Evolutionary conservation across 345 rosid genomes (phyloP).

Genomic region (Hevea brasiliensis): DNA sequence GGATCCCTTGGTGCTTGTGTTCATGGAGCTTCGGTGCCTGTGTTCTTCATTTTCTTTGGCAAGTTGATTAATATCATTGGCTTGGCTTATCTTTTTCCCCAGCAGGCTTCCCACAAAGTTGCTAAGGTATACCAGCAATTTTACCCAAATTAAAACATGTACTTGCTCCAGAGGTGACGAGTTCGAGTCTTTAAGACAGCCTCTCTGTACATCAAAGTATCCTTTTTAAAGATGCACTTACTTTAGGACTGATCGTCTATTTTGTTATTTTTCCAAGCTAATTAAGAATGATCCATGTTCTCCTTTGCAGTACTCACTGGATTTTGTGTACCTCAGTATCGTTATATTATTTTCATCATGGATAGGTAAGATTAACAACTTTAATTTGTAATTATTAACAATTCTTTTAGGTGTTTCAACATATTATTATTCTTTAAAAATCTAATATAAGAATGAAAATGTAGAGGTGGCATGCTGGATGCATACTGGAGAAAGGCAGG

Average conservation of each 20-base stretch:
- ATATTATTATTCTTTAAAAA: no score
- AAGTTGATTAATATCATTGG: slow-evolving; percentile 76
- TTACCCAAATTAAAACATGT: no score
- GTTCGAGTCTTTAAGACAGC: no score
- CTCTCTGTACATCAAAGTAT: no score
- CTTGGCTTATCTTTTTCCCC: slow-evolving; percentile 72
- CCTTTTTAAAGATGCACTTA: no score
- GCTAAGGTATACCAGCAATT: slow-evolving; percentile 84
- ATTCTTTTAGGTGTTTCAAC: not conserved
- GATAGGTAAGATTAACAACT: slow-evolving; percentile 52
- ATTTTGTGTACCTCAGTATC: slow-evolving; percentile 87
- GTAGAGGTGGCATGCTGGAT: slow-evolving; percentile 99
- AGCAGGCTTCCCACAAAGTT: slow-evolving; percentile 76
- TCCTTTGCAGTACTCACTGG: slow-evolving; percentile 86
- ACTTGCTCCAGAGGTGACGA: no score
- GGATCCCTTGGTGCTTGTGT: slow-evolving; percentile 88
- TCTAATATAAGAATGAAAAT: not conserved
- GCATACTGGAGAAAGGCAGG: slow-evolving; percentile 96
- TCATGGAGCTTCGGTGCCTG: slow-evolving; percentile 93
- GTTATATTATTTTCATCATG: slow-evolving; percentile 88
- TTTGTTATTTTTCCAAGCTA: no score
- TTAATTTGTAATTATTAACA: not conserved
- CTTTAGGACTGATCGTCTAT: no score
- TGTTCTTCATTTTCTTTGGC: slow-evolving; percentile 92
- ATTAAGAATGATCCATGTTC: not conserved